Conservation (phyloP, 108 stramenopile species). For the Cyclotella kingstonii region DNA sequence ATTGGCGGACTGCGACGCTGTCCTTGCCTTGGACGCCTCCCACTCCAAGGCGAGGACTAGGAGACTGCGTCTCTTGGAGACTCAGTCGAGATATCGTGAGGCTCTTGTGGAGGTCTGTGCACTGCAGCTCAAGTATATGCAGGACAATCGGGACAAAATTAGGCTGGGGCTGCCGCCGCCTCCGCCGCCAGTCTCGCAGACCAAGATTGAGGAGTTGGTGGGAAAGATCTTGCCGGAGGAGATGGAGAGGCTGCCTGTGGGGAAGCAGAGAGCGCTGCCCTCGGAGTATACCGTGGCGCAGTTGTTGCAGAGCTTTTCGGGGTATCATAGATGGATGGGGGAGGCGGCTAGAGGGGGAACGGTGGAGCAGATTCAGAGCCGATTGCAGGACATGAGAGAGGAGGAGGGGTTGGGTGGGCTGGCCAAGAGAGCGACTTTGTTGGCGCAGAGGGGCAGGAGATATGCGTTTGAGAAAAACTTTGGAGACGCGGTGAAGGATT, state of each 20-base stretch:
- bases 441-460: constrained; percentile 73
- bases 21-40: constrained; percentile 57
- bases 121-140: constrained; percentile 71
- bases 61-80: constrained; percentile 81
- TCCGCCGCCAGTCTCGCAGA: constrained; percentile 76
- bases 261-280: constrained; percentile 50
- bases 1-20: constrained; percentile 68
- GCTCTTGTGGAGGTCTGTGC: constrained; percentile 20
- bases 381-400: constrained; percentile 46
- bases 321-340: constrained; percentile 86
- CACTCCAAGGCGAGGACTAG: constrained; percentile 83
- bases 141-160: constrained; percentile 74
- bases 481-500: constrained; percentile 53
- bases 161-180: constrained; percentile 69
- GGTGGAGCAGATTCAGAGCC: constrained; percentile 39
- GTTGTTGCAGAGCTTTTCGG: constrained; percentile 77
- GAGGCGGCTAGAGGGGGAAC: constrained; percentile 64
- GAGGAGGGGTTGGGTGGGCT: constrained; percentile 23
- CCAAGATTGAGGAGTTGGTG: constrained; percentile 81
- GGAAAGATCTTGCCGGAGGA: constrained; percentile 63
- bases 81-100: constrained; percentile 18
- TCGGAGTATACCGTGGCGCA: constrained; percentile 77
- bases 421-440: constrained; percentile 52
- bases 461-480: constrained; percentile 74
- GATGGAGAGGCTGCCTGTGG: constrained; percentile 44